Conservation (phyloP, 495 filamentous ascomycete species). For the Penicillium bovifimosum region DNA sequence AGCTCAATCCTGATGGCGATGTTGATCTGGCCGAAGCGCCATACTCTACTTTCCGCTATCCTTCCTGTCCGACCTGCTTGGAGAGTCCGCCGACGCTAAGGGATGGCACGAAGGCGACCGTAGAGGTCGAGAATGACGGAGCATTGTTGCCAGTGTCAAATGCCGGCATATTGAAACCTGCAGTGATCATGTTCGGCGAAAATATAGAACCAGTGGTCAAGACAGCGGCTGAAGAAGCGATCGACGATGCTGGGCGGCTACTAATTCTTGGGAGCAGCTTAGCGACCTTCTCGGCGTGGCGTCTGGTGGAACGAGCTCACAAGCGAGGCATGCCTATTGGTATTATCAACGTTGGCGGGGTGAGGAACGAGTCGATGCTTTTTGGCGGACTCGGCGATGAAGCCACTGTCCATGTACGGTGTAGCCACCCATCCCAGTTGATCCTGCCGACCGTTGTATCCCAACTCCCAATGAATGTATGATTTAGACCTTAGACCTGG, state of each 20-base stretch:
- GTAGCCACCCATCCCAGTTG: slow-evolving; percentile 33
- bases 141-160: slow-evolving; percentile 66
- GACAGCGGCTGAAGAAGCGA: slow-evolving; percentile 66
- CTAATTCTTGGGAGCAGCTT: slow-evolving; percentile 83
- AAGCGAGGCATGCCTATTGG: slow-evolving; percentile 79
- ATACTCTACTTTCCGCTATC: slow-evolving; percentile 87
- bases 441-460: slow-evolving; percentile 35
- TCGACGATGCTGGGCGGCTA: slow-evolving; percentile 68
- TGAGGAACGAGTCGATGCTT: slow-evolving; percentile 70
- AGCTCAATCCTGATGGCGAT: slow-evolving; percentile 90
- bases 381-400: slow-evolving; percentile 44
- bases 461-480: slow-evolving; percentile 23
- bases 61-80: slow-evolving; percentile 78
- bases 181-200: slow-evolving; percentile 94
- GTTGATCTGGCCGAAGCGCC: slow-evolving; percentile 84
- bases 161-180: slow-evolving; percentile 81
- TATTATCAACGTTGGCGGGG: slow-evolving; percentile 76
- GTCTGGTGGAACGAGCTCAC: slow-evolving; percentile 75
- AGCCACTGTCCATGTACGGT: slow-evolving; percentile 28
- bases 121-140: slow-evolving; percentile 74
- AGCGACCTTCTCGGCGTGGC: slow-evolving; percentile 92
- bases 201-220: slow-evolving; percentile 66
- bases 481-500: no score
- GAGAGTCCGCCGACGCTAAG: slow-evolving; percentile 52
- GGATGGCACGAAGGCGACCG: slow-evolving; percentile 52